Evolutionary conservation across 108 stramenopile species (phyloP).

Genomic region (Epithemia pelagica): DNA sequence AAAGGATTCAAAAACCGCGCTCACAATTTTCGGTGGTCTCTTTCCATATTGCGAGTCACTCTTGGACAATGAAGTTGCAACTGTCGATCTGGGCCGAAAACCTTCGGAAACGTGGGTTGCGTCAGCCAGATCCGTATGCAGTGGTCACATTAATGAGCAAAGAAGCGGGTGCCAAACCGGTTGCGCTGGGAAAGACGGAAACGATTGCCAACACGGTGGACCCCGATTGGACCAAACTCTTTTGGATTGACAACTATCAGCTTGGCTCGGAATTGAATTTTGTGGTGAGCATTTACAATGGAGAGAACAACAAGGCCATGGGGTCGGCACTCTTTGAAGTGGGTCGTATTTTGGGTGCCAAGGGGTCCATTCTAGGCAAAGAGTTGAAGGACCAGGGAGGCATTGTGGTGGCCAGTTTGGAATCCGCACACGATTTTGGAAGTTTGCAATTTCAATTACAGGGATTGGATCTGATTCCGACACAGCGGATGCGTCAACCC

Average conservation of each 20-base stretch:
- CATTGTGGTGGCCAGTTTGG: slow-evolving; percentile 22
- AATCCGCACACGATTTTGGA: neutral
- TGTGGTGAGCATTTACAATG: slow-evolving; percentile 17
- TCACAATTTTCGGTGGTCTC: too few species aligned
- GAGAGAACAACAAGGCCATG: slow-evolving; percentile 33
- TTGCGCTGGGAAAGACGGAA: slow-evolving; percentile 59
- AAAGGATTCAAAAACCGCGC: too few species aligned
- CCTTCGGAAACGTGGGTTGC: neutral
- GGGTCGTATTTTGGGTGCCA: slow-evolving; percentile 47
- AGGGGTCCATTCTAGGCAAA: slow-evolving; percentile 48
- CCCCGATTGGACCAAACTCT: slow-evolving; percentile 42
- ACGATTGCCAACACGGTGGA: slow-evolving; percentile 43
- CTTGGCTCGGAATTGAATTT: slow-evolving; percentile 33
- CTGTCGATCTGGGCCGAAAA: slow-evolving; percentile 5
- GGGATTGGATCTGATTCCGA: slow-evolving; percentile 37
- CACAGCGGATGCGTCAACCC: slow-evolving; percentile 20
- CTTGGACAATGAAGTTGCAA: slow-evolving; percentile 4
- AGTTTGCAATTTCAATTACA: slow-evolving; percentile 18
- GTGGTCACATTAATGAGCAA: slow-evolving; percentile 45
- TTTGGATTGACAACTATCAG: slow-evolving; percentile 33
- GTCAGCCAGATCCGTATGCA: slow-evolving; percentile 34
- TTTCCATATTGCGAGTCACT: too few species aligned
- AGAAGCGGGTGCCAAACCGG: slow-evolving; percentile 26
- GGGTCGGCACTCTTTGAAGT: slow-evolving; percentile 62
- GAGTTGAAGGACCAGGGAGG: slow-evolving; percentile 51